phyloP scores from a whole-genome alignment of 2,329 filamentous ascomycete genomes.

The Didymella pomorum region DNA sequence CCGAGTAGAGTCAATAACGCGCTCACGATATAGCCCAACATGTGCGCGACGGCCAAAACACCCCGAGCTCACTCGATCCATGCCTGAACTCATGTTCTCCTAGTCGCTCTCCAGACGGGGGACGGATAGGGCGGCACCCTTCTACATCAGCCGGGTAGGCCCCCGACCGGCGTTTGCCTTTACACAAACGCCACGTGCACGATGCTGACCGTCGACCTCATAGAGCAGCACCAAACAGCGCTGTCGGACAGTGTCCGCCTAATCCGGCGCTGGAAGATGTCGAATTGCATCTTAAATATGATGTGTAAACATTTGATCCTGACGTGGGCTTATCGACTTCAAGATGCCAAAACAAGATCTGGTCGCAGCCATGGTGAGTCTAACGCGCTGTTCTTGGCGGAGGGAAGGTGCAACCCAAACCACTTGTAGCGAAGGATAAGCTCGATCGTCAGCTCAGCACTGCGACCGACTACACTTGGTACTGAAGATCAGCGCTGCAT shows the following conservation, averaged over 20 bases:
- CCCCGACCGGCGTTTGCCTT: not conserved
- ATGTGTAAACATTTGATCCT: not conserved
- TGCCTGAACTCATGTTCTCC: constrained; percentile 3
- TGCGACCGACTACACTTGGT: constrained; percentile 4
- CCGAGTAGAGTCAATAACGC: not conserved
- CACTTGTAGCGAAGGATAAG: constrained; percentile 14
- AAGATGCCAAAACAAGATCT: constrained; percentile 1
- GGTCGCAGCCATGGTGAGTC: not conserved
- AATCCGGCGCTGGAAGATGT: not conserved
- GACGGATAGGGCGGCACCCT: constrained; percentile 15
- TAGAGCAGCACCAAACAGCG: constrained; percentile 4
- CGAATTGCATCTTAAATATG: not conserved
- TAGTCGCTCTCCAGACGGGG: constrained; percentile 8
- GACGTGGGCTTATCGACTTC: not conserved
- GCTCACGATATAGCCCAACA: not conserved
- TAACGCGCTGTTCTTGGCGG: constrained; percentile 3
- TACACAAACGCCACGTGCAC: constrained; percentile 12
- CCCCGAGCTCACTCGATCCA: not conserved
- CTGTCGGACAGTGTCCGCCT: not conserved
- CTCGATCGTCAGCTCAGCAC: constrained; percentile 3
- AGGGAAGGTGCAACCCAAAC: not conserved
- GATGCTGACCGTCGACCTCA: not conserved
- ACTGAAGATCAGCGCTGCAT: constrained; percentile 7
- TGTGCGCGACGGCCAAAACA: not conserved
- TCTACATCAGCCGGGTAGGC: not conserved